These are phyloP conservation scores for Raddia distichophylla DNA, from an alignment of 176 grass and related monocot species.

Conservation along the genomic window DNA sequence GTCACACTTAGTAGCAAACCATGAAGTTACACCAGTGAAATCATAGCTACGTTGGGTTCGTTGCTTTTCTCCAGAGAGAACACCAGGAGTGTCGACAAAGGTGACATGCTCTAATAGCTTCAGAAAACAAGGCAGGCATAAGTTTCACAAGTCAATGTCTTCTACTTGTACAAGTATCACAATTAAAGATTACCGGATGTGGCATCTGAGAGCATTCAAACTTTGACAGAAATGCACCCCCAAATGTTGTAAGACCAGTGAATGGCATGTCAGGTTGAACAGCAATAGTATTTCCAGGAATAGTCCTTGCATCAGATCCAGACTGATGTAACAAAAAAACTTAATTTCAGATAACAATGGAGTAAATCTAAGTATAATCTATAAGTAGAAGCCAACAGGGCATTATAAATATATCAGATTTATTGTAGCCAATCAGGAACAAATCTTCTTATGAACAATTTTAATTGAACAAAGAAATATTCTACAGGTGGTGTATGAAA, in stretches of 20 bases:
- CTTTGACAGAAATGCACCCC: constrained; percentile 88
- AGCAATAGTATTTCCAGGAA: constrained; percentile 95
- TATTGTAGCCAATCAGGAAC: neutral
- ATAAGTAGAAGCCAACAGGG: neutral
- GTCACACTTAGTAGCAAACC: constrained; percentile 88
- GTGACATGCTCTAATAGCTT: constrained; percentile 93
- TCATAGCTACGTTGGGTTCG: constrained; percentile 87
- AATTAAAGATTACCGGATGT: constrained; percentile 67
- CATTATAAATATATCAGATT: neutral
- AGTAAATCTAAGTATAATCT: neutral
- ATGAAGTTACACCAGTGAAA: constrained; percentile 86
- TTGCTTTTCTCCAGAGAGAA: constrained; percentile 91
- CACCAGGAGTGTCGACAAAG: constrained; percentile 90
- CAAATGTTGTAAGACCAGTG: constrained; percentile 82
- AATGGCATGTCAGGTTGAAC: constrained; percentile 95
- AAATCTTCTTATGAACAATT: neutral
- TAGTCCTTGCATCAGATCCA: constrained; percentile 77
- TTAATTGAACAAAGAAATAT: constrained; percentile 19
- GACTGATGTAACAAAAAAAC: constrained; percentile 49
- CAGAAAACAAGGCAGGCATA: constrained; percentile 7
- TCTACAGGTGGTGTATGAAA: neutral
- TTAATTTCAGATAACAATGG: neutral
- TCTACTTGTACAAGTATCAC: neutral
- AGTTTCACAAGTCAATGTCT: constrained; percentile 20
- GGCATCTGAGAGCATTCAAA: constrained; percentile 99